phyloP scores from a whole-genome alignment of 768 basidiomycete genomes.

The Rhizopogon vesiculosus region DNA sequence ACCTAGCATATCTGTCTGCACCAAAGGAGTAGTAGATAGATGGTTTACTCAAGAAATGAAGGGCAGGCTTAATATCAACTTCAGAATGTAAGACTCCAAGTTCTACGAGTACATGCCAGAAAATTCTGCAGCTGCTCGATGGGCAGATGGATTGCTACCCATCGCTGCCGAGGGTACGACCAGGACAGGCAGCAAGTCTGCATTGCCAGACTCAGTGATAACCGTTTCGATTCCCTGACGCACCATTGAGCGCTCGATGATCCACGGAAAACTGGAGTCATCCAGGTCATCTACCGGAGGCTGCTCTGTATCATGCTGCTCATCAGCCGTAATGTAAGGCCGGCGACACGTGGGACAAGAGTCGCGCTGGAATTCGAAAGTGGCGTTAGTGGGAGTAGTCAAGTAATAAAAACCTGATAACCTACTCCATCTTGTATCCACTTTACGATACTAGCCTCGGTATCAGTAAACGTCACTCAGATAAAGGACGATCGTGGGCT shows the following conservation, averaged over 20 bases:
- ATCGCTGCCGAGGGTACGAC: constrained; percentile 10
- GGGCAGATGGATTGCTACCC: neutral
- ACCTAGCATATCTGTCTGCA: constrained; percentile 17
- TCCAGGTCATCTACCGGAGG: constrained; percentile 2
- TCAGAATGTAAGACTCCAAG: neutral
- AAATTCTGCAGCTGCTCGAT: constrained; percentile 21
- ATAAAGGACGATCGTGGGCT: constrained; percentile 18
- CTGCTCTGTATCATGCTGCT: constrained; percentile 8
- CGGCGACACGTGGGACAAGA: constrained; percentile 67
- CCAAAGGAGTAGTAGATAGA: constrained; percentile 18
- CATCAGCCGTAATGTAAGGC: constrained; percentile 28
- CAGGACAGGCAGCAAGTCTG: constrained; percentile 14
- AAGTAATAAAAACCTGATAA: constrained; percentile 4
- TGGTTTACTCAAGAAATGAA: constrained; percentile 14
- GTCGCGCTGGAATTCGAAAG: constrained; percentile 37
- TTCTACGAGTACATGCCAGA: constrained; percentile 56
- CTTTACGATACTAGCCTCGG: constrained; percentile 47
- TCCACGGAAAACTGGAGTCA: constrained; percentile 19
- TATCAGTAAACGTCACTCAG: constrained; percentile 12
- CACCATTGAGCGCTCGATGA: constrained; percentile 14
- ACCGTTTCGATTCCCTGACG: neutral
- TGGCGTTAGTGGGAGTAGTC: neutral
- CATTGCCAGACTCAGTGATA: constrained; percentile 5
- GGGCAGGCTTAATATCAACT: constrained; percentile 11
- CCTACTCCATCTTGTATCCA: constrained; percentile 60